Conservation (phyloP, 2,329 filamentous ascomycete genomes). For the Onygenales sp. region DNA sequence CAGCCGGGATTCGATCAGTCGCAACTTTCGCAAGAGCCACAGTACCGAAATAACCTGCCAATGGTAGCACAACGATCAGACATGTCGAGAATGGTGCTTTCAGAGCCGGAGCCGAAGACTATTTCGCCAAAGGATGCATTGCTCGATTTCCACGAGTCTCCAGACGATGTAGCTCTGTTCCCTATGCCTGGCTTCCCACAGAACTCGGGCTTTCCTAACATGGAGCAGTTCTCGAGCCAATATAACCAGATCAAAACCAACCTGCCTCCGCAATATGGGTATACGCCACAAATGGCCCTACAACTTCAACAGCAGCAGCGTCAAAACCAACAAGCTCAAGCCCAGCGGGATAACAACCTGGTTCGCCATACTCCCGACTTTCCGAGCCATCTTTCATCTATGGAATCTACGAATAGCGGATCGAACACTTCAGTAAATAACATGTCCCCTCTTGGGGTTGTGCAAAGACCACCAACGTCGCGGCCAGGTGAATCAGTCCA, state of each 20-base stretch:
- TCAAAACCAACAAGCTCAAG: slow-evolving; percentile 12
- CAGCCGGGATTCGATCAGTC: slow-evolving; percentile 32
- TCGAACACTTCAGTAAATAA: slow-evolving; percentile 15
- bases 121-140: slow-evolving; percentile 92
- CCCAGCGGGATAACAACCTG: slow-evolving; percentile 22
- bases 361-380: slow-evolving; percentile 46
- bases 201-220: slow-evolving; percentile 13
- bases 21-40: slow-evolving; percentile 24
- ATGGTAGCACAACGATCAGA: slow-evolving; percentile 15
- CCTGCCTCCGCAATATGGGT: slow-evolving; percentile 12
- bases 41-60: slow-evolving; percentile 31
- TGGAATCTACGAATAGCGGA: slow-evolving; percentile 54
- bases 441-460: slow-evolving; percentile 9
- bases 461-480: slow-evolving; percentile 25
- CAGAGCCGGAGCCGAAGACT: slow-evolving; percentile 55
- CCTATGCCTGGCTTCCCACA: slow-evolving; percentile 33
- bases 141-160: slow-evolving; percentile 70
- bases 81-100: slow-evolving; percentile 8
- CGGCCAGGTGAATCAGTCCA: slow-evolving; percentile 26
- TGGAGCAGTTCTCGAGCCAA: slow-evolving; percentile 7
- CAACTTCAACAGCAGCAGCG: slow-evolving; percentile 8
- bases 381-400: slow-evolving; percentile 49
- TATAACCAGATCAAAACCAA: slow-evolving; percentile 2
- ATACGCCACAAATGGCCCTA: slow-evolving; percentile 8
- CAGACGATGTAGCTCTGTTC: slow-evolving; percentile 57